Base-by-base conservation (phyloP, 2,329 filamentous ascomycete genomes). In the Trichoderma atroviride region DNA sequence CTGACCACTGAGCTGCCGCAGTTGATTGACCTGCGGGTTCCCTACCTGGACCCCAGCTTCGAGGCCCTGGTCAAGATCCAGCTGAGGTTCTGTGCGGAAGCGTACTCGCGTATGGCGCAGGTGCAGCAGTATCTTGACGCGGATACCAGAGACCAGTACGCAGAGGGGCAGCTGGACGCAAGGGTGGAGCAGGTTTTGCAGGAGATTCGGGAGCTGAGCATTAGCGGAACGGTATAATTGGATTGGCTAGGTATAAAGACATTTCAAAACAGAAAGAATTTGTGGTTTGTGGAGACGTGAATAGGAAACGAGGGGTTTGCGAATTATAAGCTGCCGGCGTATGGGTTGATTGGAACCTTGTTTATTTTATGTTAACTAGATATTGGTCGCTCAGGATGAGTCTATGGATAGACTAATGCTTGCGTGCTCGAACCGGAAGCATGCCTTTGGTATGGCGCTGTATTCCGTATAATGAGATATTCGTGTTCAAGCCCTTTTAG, bases 61-160 rank as follows among this genome's bases (percentile, higher is more conserved):
- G 96, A 99, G 82, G 96, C 96, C 0, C 89, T 99, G 64, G 96
- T 99, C 79, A 99, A 99, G 86, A 99, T 99, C 74, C 96, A 99
- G 83, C 81, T 99, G 76, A 88, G 96, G 47, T 99, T 99, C 84
- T 99, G 96, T 77, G 96, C 96, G 9, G 96, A 99, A 83, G 96
- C 96, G 1, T 99, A 99, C 81, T 94, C 91, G 71, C 87, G 96
- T 59, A 99, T 99, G 96, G 96, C 96, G 31, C 96, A 99, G 83
- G 96, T 99, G 69, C 96, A 99, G 83, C 96, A 99, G 83, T 98
- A 97, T 79, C 86, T 99, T 37, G 96, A 98, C 78, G 92, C 95
- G 35, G 94, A 97, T 77, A 98, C 95, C 64, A 88, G 96, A 80
- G 96, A 99, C 73, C 92, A 97, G 81, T 99, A 99, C 80, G 96